A percentile compares a stretch with the other conserved stretches of the same genome.
phyloP scores from a whole-genome alignment of 2,329 filamentous ascomycete species.

The Ustilaginoidea virens region DNA sequence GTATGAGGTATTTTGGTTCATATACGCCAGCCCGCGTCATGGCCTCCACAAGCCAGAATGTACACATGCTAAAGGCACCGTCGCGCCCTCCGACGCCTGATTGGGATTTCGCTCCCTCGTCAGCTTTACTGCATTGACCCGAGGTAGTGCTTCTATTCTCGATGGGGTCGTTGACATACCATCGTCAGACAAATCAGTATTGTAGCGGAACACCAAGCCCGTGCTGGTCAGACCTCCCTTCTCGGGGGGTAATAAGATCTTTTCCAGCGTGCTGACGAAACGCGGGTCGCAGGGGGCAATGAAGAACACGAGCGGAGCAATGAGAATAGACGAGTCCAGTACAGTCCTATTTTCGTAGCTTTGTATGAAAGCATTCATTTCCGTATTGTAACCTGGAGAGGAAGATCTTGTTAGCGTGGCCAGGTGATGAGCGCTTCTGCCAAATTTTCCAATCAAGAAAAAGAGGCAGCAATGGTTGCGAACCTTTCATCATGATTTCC shows the following conservation, averaged over 20 bases:
- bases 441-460: no score
- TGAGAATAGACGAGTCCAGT: constrained; percentile 60
- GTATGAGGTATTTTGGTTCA: constrained; percentile 45
- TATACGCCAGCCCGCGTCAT: constrained; percentile 53
- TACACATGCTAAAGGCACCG: constrained; percentile 69
- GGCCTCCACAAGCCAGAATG: constrained; percentile 70
- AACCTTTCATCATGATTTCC: constrained; percentile 58
- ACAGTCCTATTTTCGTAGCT: constrained; percentile 58
- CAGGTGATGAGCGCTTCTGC: no score
- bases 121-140: no score
- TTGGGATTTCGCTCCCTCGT: no score
- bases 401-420: no score
- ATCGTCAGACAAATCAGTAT: constrained; percentile 52
- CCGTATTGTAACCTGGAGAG: constrained; percentile 39
- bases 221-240: constrained; percentile 63
- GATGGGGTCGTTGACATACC: no score
- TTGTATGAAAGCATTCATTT: constrained; percentile 56
- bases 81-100: constrained; percentile 59
- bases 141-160: no score
- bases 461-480: background rate
- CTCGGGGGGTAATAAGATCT: constrained; percentile 56
- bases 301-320: constrained; percentile 68
- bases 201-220: constrained; percentile 61
- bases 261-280: constrained; percentile 56
- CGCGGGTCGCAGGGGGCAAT: constrained; percentile 63